Conservation (phyloP, 2,329 filamentous ascomycete genomes). For the Thielaviopsis populi region DNA sequence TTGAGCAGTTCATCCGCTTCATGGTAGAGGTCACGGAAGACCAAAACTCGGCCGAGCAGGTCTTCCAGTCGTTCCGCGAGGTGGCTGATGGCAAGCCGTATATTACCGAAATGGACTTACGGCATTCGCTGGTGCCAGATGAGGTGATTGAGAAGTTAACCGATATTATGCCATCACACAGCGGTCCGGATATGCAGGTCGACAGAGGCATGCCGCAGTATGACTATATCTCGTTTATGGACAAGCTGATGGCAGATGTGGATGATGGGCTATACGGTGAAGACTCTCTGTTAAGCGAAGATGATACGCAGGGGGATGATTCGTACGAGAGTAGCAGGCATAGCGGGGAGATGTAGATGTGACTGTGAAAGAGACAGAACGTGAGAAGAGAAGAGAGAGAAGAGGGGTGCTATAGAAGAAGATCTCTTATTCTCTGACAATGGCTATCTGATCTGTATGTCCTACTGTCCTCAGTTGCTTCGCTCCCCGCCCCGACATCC, state of each 20-base stretch:
- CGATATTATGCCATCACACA: constrained; percentile 70
- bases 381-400: neutral
- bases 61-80: constrained; percentile 94
- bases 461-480: neutral
- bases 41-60: constrained; percentile 95
- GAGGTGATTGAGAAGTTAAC: constrained; percentile 91
- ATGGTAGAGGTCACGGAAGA: constrained; percentile 99
- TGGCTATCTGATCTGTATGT: neutral
- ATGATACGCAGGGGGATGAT: constrained; percentile 15
- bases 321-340: constrained; percentile 11
- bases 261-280: constrained; percentile 14
- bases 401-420: neutral
- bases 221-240: constrained; percentile 97
- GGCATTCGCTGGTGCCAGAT: constrained; percentile 88
- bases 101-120: constrained; percentile 91
- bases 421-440: neutral
- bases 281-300: constrained; percentile 17
- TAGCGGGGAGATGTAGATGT: neutral
- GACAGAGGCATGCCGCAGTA: constrained; percentile 77
- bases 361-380: no score
- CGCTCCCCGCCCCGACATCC: neutral
- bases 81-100: constrained; percentile 98
- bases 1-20: constrained; percentile 97
- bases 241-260: constrained; percentile 51
- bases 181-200: constrained; percentile 69